Conservation (phyloP, 441 rosid genomes). For the Populus hybrid region DNA sequence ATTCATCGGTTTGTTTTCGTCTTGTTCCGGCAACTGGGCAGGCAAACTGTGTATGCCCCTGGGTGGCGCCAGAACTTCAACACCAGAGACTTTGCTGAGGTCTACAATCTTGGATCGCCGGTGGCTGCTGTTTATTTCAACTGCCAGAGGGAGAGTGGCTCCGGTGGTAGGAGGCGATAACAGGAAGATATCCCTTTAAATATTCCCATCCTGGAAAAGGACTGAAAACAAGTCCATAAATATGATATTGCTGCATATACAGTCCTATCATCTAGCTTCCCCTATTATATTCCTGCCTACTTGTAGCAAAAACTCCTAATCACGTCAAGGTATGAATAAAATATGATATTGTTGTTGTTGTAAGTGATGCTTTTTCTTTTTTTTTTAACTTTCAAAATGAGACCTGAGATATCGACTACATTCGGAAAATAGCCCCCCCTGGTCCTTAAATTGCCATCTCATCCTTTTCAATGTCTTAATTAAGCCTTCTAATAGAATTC, state of each 20-base stretch:
- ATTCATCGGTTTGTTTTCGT: slow-evolving; percentile 63
- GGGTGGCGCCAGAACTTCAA: slow-evolving; percentile 86
- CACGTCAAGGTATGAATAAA: no score
- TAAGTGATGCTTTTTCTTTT: no score
- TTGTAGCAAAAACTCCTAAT: not conserved
- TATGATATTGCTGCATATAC: not conserved
- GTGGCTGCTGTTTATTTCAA: slow-evolving; percentile 76
- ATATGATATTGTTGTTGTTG: not conserved
- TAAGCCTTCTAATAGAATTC: not conserved
- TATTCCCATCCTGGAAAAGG: not conserved
- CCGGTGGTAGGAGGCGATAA: slow-evolving; percentile 53
- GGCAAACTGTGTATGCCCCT: slow-evolving; percentile 73
- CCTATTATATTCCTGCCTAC: not conserved
- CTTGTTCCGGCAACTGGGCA: slow-evolving; percentile 61
- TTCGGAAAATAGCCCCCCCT: no score
- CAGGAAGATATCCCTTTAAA: not conserved
- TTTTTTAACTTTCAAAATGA: no score
- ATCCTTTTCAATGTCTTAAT: not conserved
- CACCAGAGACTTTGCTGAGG: slow-evolving; percentile 73
- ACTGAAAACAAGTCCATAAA: not conserved
- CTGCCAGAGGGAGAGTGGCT: slow-evolving; percentile 81
- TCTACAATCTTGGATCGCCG: slow-evolving; percentile 70
- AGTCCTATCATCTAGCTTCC: not conserved
- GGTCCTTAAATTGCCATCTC: not conserved
- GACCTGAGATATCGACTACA: not conserved